Evolutionary conservation across 1,284 basidiomycete genomes (phyloP).

Genomic region (Irpex sp.): DNA sequence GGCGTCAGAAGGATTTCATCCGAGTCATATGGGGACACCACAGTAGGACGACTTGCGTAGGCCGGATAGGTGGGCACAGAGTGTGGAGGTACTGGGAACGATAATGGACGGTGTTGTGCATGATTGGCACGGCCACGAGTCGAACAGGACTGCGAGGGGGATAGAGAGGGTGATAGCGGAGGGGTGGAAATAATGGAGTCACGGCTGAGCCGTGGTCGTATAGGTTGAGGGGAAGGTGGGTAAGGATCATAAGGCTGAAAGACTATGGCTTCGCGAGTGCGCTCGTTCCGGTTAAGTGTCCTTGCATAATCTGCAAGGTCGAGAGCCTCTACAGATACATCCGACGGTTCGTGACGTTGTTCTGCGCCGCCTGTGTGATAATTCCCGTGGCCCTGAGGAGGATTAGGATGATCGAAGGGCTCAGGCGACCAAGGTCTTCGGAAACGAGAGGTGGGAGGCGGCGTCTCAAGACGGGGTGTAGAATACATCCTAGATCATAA

Average conservation of each 20-base stretch:
- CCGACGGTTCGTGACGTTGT: conserved; percentile 44
- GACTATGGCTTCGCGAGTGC: conserved; percentile 20
- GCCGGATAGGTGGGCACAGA: conserved; percentile 17
- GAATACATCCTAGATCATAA: conserved; percentile 27
- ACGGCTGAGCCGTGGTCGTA: conserved; percentile 33
- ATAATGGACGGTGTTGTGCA: conserved; percentile 37
- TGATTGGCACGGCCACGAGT: conserved; percentile 20
- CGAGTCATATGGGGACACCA: conserved; percentile 6
- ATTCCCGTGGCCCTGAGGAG: conserved; percentile 6
- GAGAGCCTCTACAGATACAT: conserved; percentile 60
- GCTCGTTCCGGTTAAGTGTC: conserved; percentile 35
- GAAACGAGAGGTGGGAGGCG: conserved; percentile 45
- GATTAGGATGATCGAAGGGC: conserved; percentile 47
- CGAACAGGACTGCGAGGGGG: conserved; percentile 28
- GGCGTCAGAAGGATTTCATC: conserved; percentile 14
- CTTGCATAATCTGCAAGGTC: conserved; percentile 64
- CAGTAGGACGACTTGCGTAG: conserved; percentile 5
- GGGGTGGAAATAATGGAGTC: conserved; percentile 40
- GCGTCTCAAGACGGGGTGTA: conserved; percentile 41
- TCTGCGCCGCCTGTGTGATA: background rate
- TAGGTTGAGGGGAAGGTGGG: conserved; percentile 32
- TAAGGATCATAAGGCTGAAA: conserved; percentile 29
- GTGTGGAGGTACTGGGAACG: conserved; percentile 35
- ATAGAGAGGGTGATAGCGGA: conserved; percentile 42
- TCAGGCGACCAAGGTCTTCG: conserved; percentile 61